Evolutionary conservation across 306 rosid genomes (phyloP).

Genomic region (Glycine tomentella): DNA sequence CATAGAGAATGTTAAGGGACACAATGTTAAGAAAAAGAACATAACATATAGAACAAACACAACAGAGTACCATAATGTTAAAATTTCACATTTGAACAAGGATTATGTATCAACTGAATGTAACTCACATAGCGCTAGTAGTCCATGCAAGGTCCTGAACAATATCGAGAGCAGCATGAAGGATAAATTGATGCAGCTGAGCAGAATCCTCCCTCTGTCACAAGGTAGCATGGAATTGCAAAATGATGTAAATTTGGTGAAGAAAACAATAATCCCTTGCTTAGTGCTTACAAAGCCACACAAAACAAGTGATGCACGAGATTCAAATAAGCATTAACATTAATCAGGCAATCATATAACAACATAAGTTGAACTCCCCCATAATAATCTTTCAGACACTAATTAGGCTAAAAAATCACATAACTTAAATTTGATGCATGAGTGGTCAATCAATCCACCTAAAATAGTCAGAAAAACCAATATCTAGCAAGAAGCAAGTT

Average conservation of each 20-base stretch:
- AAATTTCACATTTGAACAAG: not conserved
- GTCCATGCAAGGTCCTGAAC: slow-evolving; percentile 99
- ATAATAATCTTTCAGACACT: slow-evolving; percentile 27
- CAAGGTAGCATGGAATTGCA: slow-evolving; percentile 30
- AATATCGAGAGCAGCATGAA: slow-evolving; percentile 94
- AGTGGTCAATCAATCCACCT: slow-evolving; percentile 11
- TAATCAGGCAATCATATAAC: slow-evolving; percentile 10
- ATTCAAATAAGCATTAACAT: slow-evolving; percentile 20
- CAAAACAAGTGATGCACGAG: not conserved
- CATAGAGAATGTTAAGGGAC: slow-evolving; percentile 45
- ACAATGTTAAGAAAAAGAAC: slow-evolving; percentile 31
- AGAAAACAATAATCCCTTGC: not conserved
- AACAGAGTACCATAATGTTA: not conserved
- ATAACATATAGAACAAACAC: slow-evolving; percentile 15
- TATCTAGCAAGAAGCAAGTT: slow-evolving; percentile 9
- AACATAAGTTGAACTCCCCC: not conserved
- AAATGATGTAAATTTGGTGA: slow-evolving; percentile 15
- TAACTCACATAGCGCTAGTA: slow-evolving; percentile 91
- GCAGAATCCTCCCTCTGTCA: slow-evolving; percentile 96
- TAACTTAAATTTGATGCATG: slow-evolving; percentile 22
- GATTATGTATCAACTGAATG: not conserved
- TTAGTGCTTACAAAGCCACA: slow-evolving; percentile 22
- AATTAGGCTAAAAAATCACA: slow-evolving; percentile 21
- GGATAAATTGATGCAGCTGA: slow-evolving; percentile 94
- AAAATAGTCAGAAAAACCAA: slow-evolving; percentile 15